Evolutionary conservation across 2,329 filamentous ascomycete genomes (phyloP).

Genomic region (Paraphaeosphaeria sporulosa): DNA sequence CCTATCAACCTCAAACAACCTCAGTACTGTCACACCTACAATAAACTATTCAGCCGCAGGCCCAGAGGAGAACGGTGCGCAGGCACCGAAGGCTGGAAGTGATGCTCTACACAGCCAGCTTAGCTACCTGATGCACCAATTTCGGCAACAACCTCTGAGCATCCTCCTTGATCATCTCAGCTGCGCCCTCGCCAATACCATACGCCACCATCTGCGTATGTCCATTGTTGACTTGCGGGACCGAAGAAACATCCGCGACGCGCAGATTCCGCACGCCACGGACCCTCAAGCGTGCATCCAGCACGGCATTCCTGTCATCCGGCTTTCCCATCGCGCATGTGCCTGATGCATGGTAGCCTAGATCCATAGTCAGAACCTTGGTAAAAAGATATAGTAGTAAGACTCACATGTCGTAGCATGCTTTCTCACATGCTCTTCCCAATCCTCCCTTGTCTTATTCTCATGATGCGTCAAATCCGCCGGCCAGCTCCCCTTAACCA

Average conservation of each 20-base stretch:
- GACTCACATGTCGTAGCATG: conserved; percentile 53
- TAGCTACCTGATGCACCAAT: background rate
- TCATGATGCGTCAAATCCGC: conserved; percentile 59
- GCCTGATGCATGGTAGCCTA: conserved; percentile 62
- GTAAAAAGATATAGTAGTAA: background rate
- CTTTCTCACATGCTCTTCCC: conserved; percentile 64
- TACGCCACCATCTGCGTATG: conserved; percentile 48
- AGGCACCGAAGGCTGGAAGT: background rate
- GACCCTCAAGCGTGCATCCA: conserved; percentile 45
- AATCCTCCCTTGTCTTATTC: conserved; percentile 63
- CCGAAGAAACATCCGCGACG: conserved; percentile 36
- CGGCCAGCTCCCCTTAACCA: conserved; percentile 69
- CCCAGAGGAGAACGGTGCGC: no score
- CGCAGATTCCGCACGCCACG: conserved; percentile 33
- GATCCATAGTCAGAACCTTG: background rate
- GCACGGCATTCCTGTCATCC: conserved; percentile 43
- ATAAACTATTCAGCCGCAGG: no score
- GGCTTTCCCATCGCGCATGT: conserved; percentile 63
- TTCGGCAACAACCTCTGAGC: background rate
- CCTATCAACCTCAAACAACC: no score
- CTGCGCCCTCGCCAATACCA: conserved; percentile 42
- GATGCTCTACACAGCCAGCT: background rate
- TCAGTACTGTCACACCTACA: no score
- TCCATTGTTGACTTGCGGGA: conserved; percentile 41
- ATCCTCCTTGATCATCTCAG: conserved; percentile 42